Base-by-base conservation (phyloP, 2,329 filamentous ascomycete species). In the Calycina marina region DNA sequence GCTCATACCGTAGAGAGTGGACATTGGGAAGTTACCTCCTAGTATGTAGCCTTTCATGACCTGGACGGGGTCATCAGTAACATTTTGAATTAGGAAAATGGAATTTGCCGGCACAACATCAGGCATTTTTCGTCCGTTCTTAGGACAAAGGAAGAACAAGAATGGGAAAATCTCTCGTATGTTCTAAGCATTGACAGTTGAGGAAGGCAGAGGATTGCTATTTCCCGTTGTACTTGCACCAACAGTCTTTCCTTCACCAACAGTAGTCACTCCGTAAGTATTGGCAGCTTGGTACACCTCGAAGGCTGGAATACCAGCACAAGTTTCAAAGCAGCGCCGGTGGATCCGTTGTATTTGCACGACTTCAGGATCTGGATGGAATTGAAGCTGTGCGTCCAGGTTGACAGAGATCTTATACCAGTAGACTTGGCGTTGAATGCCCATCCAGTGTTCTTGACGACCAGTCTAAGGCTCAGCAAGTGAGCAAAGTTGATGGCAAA, bases 21-120 rank as follows among this genome's bases (percentile, higher is more conserved):
- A 52, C 3, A 77, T 52, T 2, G 67, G 50, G 0, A 62, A 67
- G 47, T 79, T 73, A 0, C 74, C 74, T 2, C 69, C 73, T 0
- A 71, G 72, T 13, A n/a, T n/a, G n/a, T n/a, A n/a, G n/a, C n/a
- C n/a, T n/a, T n/a, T n/a, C n/a, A n/a, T n/a, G n/a, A n/a, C n/a
- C n/a, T n/a, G n/a, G n/a, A n/a, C n/a, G n/a, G n/a, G n/a, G n/a
- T n/a, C n/a, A n/a, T n/a, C n/a, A n/a, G n/a, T n/a, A n/a, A n/a
- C n/a, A n/a, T n/a, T n/a, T n/a, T n/a, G n/a, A n/a, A n/a, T n/a
- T n/a, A n/a, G n/a, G n/a, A n/a, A n/a, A n/a, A n/a, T 70, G 67
- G 3, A 63, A 57, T 29, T 69, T 79, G 0, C 73, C 74, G 20
- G 44, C 46, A 12, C 30, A 38, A 16, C 44, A 18, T 13, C 43